Evolutionary conservation across 106 monocot genomes (phyloP).

Genomic region (Dendrobium catenatum): DNA sequence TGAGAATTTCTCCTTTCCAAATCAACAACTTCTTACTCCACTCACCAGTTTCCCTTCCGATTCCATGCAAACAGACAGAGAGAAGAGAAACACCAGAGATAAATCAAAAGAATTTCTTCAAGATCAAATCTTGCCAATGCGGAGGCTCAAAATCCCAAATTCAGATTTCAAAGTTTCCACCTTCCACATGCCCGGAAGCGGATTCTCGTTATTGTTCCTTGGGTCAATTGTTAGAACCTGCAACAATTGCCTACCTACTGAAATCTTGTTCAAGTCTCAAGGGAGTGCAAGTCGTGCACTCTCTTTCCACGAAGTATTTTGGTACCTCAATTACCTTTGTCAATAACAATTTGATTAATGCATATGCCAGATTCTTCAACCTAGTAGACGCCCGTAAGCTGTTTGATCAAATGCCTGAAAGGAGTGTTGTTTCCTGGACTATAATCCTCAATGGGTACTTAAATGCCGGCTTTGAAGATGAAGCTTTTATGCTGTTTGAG

Average conservation of each 20-base stretch:
- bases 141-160: not conserved
- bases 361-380: conserved; percentile 41
- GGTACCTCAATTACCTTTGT: conserved; percentile 24
- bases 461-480: conserved; percentile 31
- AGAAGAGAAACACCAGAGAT: not conserved
- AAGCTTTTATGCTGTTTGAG: conserved; percentile 27
- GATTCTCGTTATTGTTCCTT: not conserved
- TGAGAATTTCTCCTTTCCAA: not conserved
- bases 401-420: conserved; percentile 61
- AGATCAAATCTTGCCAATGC: not conserved
- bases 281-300: conserved; percentile 46
- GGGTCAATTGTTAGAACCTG: conserved; percentile 6
- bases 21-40: not conserved
- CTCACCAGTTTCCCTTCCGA: not conserved
- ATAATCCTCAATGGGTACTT: conserved; percentile 57
- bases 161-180: not conserved
- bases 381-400: conserved; percentile 41
- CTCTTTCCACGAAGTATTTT: conserved; percentile 22
- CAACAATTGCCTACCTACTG: conserved; percentile 21
- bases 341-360: conserved; percentile 60
- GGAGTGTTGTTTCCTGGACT: conserved; percentile 78
- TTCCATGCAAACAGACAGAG: not conserved
- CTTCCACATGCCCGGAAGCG: not conserved
- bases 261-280: conserved; percentile 35
- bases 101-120: not conserved